Percentiles rank a stretch among this genome's conserved stretches.
These are phyloP conservation scores for Colletotrichum sp. DNA, from an alignment of 2,329 filamentous ascomycete genomes.

Conservation along the genomic window DNA sequence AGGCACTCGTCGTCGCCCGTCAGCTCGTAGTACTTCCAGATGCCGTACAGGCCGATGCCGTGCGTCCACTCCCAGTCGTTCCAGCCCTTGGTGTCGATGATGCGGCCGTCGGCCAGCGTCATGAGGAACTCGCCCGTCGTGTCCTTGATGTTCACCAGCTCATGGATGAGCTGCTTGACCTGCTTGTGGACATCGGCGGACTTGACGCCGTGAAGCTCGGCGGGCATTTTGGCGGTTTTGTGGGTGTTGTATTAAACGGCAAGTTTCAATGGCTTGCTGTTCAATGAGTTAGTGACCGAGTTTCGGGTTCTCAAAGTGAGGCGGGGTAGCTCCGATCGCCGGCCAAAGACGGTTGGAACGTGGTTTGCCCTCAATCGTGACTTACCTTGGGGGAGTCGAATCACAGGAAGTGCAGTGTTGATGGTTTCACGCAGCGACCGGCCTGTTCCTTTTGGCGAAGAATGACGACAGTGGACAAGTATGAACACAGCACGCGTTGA, in stretches of 20 bases:
- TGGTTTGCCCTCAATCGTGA: background rate
- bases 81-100: constrained; percentile 88
- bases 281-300: background rate
- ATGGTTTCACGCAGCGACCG: background rate
- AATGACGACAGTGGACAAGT: background rate
- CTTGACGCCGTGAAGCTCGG: constrained; percentile 49
- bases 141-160: constrained; percentile 80
- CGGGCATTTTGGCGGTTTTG: constrained; percentile 35
- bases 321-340: background rate
- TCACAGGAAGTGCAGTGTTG: background rate
- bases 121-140: constrained; percentile 76
- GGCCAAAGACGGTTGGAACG: background rate
- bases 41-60: constrained; percentile 78
- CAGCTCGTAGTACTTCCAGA: constrained; percentile 82
- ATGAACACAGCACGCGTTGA: background rate
- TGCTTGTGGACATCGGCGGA: constrained; percentile 54
- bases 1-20: constrained; percentile 67
- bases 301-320: background rate
- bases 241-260: background rate
- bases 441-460: background rate
- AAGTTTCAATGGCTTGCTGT: background rate
- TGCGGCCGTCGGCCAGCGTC: constrained; percentile 71
- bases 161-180: constrained; percentile 72
- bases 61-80: constrained; percentile 86
- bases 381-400: background rate